Base-by-base conservation (phyloP, 768 basidiomycete species). In the Serendipita sp. region DNA sequence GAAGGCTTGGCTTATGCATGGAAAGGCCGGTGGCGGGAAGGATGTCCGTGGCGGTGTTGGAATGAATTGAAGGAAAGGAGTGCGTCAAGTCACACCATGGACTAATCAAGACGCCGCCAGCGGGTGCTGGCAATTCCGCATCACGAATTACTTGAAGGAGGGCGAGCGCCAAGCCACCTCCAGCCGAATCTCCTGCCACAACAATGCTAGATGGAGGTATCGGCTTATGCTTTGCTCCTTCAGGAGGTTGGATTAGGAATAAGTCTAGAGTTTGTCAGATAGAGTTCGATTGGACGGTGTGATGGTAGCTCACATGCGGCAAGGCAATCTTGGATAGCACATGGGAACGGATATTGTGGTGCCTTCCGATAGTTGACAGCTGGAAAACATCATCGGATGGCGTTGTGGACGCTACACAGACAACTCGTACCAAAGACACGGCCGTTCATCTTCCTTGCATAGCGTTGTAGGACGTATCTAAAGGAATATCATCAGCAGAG, bases 41-140 rank as follows among this genome's bases (percentile, higher is more conserved):
- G 35, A 60, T 60, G 35, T 60, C 92, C 62, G 92, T 92, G 2
- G 82, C 78, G 1, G 90, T 92, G 72, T 98, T 97, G 45, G 79
- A 76, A 70, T 90, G 81, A 53, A 94, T 81, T 69, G 89, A 92
- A 0, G 92, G 89, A 73, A 98, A 97, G 0, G 90, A 93, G 73
- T 98, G 96, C 0, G 91, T 94, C n/a, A 98, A 75, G 73, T 92
- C 89, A 11, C 86, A 88, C 89, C 95, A 97, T 0, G 96, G 96
- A 32, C 90, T 93, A 68, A 97, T 87, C 45, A 97, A 76, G 16
- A 95, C 78, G 0, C 85, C 92, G 4, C 92, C 96, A 2, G 92
- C 90, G 2, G 94, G 95, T 51, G 81, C 68, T 3, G 92, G 92
- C 28, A 94, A 76, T 2, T 83, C 85, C 0, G 81, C 75, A 73